Percentiles rank a stretch among this genome's conserved stretches.
These are phyloP conservation scores for Lophiotrema nucula DNA, from an alignment of 495 filamentous ascomycete species.

Conservation along the genomic window DNA sequence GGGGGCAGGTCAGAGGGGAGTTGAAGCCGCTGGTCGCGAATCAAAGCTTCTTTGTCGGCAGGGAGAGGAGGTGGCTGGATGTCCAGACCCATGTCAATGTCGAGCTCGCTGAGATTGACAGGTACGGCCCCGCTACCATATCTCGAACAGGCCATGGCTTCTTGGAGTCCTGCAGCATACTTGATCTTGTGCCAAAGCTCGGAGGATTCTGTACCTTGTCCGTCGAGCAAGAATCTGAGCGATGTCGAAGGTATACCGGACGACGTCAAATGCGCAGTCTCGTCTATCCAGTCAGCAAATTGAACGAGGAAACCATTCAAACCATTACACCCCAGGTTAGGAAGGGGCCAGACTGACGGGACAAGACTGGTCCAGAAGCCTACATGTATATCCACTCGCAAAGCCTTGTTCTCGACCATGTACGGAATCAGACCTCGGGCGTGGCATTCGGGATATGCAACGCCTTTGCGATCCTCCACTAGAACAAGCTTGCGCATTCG, in stretches of 20 bases:
- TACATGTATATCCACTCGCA: neutral
- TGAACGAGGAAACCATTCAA: too few relatives aligned
- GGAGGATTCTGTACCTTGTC: neutral
- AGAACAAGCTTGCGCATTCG: neutral
- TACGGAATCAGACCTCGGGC: neutral
- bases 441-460: neutral
- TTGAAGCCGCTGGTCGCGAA: neutral
- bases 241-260: neutral
- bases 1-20: neutral
- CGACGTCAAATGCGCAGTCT: neutral
- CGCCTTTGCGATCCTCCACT: neutral
- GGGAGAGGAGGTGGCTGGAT: neutral
- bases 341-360: neutral
- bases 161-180: neutral
- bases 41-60: neutral
- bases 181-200: neutral
- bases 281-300: neutral
- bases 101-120: neutral
- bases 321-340: neutral
- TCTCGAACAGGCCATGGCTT: neutral
- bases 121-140: neutral
- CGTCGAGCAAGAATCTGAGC: neutral
- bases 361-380: neutral
- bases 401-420: neutral
- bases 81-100: neutral